Conservation (phyloP, 2,329 filamentous ascomycete genomes). For the Colletotrichum limetticola region DNA sequence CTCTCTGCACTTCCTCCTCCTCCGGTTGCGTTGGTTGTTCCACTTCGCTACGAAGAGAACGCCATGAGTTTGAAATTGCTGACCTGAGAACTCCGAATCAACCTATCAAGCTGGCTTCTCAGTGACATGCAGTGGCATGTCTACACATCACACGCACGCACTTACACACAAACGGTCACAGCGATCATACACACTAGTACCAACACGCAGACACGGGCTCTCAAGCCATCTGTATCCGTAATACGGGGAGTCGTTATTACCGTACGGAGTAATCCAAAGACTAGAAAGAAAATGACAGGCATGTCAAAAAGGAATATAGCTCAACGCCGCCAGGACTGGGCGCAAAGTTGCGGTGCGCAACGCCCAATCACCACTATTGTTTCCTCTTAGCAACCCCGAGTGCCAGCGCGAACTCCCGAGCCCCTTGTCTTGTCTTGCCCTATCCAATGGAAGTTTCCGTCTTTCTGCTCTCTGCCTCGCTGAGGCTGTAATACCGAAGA, state of each 20-base stretch:
- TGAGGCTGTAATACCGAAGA: not conserved
- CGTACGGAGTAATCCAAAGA: not conserved
- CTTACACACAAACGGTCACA: conserved; percentile 1
- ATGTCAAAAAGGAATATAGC: not conserved
- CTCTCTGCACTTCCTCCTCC: not conserved
- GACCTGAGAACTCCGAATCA: not conserved
- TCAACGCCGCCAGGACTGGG: not conserved
- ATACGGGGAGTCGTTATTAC: not conserved
- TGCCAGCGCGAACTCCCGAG: not conserved
- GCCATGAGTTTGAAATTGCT: not conserved
- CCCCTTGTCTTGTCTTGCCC: not conserved
- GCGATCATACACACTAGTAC: not conserved
- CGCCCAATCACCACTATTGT: not conserved
- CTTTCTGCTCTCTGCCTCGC: not conserved
- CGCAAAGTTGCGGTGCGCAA: not conserved
- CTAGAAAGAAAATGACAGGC: not conserved
- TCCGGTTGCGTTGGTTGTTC: not conserved
- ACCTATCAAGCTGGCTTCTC: not conserved
- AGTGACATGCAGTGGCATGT: not conserved
- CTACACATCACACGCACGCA: not conserved
- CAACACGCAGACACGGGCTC: conserved; percentile 10
- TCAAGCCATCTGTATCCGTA: not conserved
- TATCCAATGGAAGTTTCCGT: not conserved
- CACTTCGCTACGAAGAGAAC: not conserved
- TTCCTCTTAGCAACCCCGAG: conserved; percentile 6